Base-by-base conservation (phyloP, 75 land plant species). In the Sequoia sempervirens region DNA sequence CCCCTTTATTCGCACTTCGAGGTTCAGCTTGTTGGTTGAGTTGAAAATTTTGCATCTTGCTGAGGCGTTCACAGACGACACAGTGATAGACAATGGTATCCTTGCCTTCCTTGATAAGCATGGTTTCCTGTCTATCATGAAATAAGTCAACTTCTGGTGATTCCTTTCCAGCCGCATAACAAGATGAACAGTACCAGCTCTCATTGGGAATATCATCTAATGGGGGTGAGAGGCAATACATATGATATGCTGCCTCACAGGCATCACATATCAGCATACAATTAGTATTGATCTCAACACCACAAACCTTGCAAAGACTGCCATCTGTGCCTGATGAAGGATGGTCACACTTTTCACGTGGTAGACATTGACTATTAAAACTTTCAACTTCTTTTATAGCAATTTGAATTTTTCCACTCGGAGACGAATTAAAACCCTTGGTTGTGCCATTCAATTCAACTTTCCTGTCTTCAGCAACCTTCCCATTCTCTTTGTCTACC, bases 161-260 rank as follows among this genome's bases (percentile, higher is more conserved):
- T 58, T 38, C 86, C 64, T 58, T 85, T 47, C 37, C 83, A 43
- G 52, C 45, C 11, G 38, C 84, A 15, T 15, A 30, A 45, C 86
- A 85, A 37, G 61, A 37, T 15, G 72, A 28, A 69, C 86, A 85
- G 74, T 82, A 85, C 86, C 86, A 85, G 50, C 52, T 52, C 82
- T 64, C 86, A 85, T 17, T 46, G 26, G 84, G 74, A 36, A 56
- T 50, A 6, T 70, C 74, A 14, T 69, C 80, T n/a, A 70, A 26
- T 52, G 84, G 53, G 38, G 78, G 78, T 36, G 41, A 50, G 13
- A 85, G 72, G 68, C 85, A 85, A 52, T 69, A 23, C 36, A 74
- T 28, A 74, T 85, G 87, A 82, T 82, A 85, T 64, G 85, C 79
- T 83, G 69, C 79, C 32, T 82, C 84, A 75, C 87, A 82, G 18